Base-by-base conservation (phyloP, 2,329 filamentous ascomycete genomes). In the Fusarium sp. region DNA sequence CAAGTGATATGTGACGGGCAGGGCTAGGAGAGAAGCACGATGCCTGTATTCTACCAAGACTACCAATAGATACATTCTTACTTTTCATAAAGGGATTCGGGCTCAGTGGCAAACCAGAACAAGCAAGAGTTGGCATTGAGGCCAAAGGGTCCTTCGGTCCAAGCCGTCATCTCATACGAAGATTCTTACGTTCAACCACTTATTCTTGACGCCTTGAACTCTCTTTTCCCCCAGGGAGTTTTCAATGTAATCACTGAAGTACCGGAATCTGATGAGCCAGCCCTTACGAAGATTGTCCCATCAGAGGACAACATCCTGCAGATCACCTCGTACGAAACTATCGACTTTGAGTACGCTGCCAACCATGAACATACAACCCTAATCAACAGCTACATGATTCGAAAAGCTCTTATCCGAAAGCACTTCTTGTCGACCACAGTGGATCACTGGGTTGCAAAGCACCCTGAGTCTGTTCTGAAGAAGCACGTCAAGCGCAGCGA, bases 351-450 rank as follows among this genome's bases (percentile, higher is more conserved):
- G 58, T 89, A 91, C 74, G 87, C 92, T 20, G 84, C 92, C 61
- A 79, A 84, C 3, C 84, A 93, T 72, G 81, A 91, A 0, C 78
- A 80, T 1, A 89, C 88, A 0, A 88, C 87, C 13, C 84, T 97
- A 3, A 86, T 93, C 73, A 98, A 98, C 81, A 93, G 93, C 76
- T 98, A 98, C 80, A 88, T 98, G 77, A 97, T 98, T 78, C 92
- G 96, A 75, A 98, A 98, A 84, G 96, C 96, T 0, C 85, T 99
- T 22, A 98, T 98, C 74, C 89, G 96, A 63, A 99, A 99, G 81
- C 96, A 99, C 79, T 98, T 96, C 78, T 87, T 99, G 5, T 91
- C 92, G 6, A 89, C 90, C 22, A 98, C 94, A 0, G 88, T 97
- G 24, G 87, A 92, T 48, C 91, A 92, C 77, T 98, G 94, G 94